These are phyloP conservation scores for Claviceps sorghi DNA, from an alignment of 2,329 filamentous ascomycete species.

Conservation along the genomic window DNA sequence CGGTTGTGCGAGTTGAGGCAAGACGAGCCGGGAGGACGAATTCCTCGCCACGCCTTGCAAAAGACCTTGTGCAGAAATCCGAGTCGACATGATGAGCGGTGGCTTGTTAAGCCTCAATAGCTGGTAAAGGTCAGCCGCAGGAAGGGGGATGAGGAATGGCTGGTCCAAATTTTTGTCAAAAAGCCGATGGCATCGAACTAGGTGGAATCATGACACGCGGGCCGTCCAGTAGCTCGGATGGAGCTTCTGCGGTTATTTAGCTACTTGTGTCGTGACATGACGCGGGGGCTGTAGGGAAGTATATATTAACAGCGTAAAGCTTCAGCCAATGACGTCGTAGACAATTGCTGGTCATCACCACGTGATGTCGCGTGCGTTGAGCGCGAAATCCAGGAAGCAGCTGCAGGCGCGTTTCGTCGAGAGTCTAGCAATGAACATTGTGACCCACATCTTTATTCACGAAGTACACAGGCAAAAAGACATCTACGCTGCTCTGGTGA, in stretches of 20 bases:
- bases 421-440: not conserved
- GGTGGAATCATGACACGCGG: slow-evolving; percentile 5
- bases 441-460: slow-evolving; percentile 1
- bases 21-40: slow-evolving; percentile 13
- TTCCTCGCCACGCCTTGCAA: slow-evolving; percentile 13
- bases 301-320: not conserved
- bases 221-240: not conserved
- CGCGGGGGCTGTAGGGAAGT: not conserved
- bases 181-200: not conserved
- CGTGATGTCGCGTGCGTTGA: slow-evolving; percentile 17
- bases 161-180: not conserved
- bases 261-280: not conserved
- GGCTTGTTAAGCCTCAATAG: not conserved
- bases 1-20: slow-evolving; percentile 18
- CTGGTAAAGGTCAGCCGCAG: not conserved
- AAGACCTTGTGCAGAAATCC: slow-evolving; percentile 17
- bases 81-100: slow-evolving; percentile 16
- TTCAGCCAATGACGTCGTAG: slow-evolving; percentile 14
- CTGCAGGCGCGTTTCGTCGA: not conserved
- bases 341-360: slow-evolving; percentile 12
- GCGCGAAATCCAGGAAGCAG: slow-evolving; percentile 5
- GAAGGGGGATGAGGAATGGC: not conserved
- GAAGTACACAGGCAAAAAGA: not conserved
- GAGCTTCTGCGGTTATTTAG: not conserved
- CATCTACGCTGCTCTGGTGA: not conserved